A percentile compares a stretch with the other conserved stretches of the same genome.
phyloP scores from a whole-genome alignment of 169 alveolate genomes.

The Plasmodium falciparum region DNA sequence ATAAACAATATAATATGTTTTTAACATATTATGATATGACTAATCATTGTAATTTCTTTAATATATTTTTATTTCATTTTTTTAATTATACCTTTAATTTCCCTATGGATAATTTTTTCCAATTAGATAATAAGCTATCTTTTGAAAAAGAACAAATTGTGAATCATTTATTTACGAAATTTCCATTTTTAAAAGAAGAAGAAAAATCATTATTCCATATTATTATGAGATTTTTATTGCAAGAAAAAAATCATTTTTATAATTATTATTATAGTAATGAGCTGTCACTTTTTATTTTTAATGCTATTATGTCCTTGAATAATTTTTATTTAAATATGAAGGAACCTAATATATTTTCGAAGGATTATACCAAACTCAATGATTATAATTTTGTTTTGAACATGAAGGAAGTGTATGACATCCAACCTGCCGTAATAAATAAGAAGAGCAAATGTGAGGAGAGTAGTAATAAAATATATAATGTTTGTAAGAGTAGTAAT shows the following conservation, averaged over 20 bases:
- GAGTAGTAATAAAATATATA: neutral
- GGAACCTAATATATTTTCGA: conserved; percentile 18
- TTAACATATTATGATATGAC: conserved; percentile 54
- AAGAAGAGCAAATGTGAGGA: neutral
- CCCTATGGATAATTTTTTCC: conserved; percentile 71
- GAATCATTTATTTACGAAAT: conserved; percentile 11
- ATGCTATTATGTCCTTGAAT: conserved; percentile 50
- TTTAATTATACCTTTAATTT: conserved; percentile 68
- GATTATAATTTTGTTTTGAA: neutral
- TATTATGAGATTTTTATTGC: conserved; percentile 44
- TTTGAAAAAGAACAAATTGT: conserved; percentile 6
- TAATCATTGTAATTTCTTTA: conserved; percentile 56
- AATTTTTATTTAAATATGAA: conserved; percentile 34
- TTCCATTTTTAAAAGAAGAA: conserved; percentile 30
- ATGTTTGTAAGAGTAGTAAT: neutral
- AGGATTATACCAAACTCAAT: conserved; percentile 13
- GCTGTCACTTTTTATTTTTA: conserved; percentile 47
- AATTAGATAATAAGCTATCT: conserved; percentile 34
- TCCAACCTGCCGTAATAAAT: neutral
- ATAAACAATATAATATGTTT: conserved; percentile 63
- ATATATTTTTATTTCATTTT: conserved; percentile 35
- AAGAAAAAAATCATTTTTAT: conserved; percentile 66
- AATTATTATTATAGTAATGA: conserved; percentile 46
- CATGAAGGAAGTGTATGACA: neutral
- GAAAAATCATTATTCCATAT: conserved; percentile 28